Conservation (phyloP, 2,329 filamentous ascomycete species). For the Penicillium sp. region DNA sequence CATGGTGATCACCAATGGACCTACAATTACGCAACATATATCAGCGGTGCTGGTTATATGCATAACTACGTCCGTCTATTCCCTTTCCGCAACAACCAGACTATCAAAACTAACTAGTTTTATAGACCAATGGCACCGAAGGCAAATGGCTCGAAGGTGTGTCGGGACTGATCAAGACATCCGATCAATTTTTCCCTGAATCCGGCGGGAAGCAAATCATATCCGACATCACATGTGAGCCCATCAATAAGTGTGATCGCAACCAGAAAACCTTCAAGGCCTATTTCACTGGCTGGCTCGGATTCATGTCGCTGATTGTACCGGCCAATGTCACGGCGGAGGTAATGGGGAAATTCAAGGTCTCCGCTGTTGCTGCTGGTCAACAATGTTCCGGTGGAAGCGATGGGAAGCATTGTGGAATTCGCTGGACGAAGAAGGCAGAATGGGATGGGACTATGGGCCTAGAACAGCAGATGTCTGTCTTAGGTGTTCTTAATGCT, state of each 20-base stretch:
- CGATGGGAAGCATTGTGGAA: conserved; percentile 53
- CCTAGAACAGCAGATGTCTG: conserved; percentile 66
- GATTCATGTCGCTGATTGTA: conserved; percentile 57
- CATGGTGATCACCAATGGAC: conserved; percentile 63
- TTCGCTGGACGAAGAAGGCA: conserved; percentile 54
- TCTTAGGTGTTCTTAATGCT: conserved; percentile 61
- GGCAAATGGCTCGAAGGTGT: conserved; percentile 54
- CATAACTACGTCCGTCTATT: conserved; percentile 51
- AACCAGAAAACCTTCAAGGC: conserved; percentile 72
- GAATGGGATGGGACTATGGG: conserved; percentile 55
- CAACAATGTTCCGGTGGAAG: conserved; percentile 59
- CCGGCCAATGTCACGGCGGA: conserved; percentile 51
- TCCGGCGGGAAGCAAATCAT: conserved; percentile 50
- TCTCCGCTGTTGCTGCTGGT: conserved; percentile 57
- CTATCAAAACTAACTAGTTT: conserved; percentile 27
- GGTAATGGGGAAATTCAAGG: conserved; percentile 56
- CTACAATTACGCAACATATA: conserved; percentile 60
- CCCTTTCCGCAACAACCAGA: background rate
- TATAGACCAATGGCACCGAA: conserved; percentile 47
- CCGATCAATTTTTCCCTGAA: conserved; percentile 48
- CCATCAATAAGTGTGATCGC: conserved; percentile 56
- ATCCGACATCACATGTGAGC: conserved; percentile 65
- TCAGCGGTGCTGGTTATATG: conserved; percentile 61
- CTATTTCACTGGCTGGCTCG: conserved; percentile 63
- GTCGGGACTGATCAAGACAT: conserved; percentile 52